phyloP scores from a whole-genome alignment of 2,329 filamentous ascomycete species.

The Neoscytalidium dimidiatum region DNA sequence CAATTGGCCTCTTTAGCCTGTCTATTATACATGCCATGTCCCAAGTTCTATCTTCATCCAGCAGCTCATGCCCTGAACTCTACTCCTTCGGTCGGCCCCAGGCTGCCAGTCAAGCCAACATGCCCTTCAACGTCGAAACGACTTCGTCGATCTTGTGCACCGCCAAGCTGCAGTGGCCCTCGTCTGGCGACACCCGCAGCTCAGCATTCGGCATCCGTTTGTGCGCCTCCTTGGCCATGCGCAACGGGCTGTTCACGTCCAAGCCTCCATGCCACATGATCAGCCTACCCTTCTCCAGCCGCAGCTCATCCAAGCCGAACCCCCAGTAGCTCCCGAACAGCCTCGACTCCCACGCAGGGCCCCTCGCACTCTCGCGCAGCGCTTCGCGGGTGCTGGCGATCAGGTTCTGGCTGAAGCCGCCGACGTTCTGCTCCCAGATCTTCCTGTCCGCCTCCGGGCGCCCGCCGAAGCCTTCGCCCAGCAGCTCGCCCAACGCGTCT shows the following conservation, averaged over 20 bases:
- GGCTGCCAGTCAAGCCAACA: too few species aligned
- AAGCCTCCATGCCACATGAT: conserved; percentile 36
- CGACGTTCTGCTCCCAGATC: conserved; percentile 25
- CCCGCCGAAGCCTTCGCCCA: conserved; percentile 27
- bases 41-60: too few species aligned
- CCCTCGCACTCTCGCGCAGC: conserved; percentile 30
- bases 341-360: conserved; percentile 32
- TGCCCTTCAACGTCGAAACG: background rate
- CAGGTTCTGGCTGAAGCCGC: conserved; percentile 27
- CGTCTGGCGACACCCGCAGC: conserved; percentile 27
- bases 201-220: conserved; percentile 26
- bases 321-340: conserved; percentile 33
- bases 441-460: conserved; percentile 28
- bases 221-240: conserved; percentile 29
- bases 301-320: conserved; percentile 33
- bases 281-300: conserved; percentile 27
- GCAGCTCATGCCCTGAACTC: too few species aligned
- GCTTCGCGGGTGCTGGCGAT: conserved; percentile 32
- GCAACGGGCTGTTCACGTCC: conserved; percentile 31
- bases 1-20: too few species aligned
- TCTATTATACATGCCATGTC: too few species aligned
- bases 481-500: conserved; percentile 29
- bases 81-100: too few species aligned
- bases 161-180: conserved; percentile 24
- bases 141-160: background rate